Conservation (phyloP, 805 yeast genomes). For the Candida nitratophila region DNA sequence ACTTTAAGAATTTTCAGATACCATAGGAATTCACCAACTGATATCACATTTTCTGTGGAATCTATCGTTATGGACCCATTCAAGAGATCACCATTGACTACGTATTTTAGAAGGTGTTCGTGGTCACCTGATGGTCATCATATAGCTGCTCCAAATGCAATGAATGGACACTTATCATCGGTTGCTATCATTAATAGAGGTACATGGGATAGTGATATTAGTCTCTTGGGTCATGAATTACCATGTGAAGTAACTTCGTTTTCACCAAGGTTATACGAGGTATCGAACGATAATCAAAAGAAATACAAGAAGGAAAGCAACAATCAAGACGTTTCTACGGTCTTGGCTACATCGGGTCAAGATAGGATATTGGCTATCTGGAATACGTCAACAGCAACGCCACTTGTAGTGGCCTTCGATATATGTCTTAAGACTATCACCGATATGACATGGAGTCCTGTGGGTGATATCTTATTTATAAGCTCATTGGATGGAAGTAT, state of each 20-base stretch:
- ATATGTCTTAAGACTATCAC: conserved; percentile 73
- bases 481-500: conserved; percentile 85
- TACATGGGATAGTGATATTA: conserved; percentile 68
- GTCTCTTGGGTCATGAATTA: conserved; percentile 75
- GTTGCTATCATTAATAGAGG: conserved; percentile 72
- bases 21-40: conserved; percentile 59
- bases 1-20: conserved; percentile 84
- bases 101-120: conserved; percentile 79
- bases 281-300: conserved; percentile 12
- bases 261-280: conserved; percentile 59
- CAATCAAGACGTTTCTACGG: conserved; percentile 39
- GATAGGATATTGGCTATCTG: conserved; percentile 84
- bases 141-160: conserved; percentile 80
- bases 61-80: conserved; percentile 80
- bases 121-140: conserved; percentile 92
- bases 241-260: conserved; percentile 79
- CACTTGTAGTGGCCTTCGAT: conserved; percentile 74
- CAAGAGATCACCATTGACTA: conserved; percentile 80
- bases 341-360: conserved; percentile 95
- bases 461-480: conserved; percentile 65
- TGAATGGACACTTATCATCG: conserved; percentile 74
- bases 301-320: conserved; percentile 7
- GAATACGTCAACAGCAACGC: conserved; percentile 73
- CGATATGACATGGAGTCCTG: conserved; percentile 84
- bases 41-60: conserved; percentile 80